Evolutionary conservation across 768 basidiomycete species (phyloP), one percentile per base, ranked within the genome.

Genomic region (Trametes meyenii): DNA sequence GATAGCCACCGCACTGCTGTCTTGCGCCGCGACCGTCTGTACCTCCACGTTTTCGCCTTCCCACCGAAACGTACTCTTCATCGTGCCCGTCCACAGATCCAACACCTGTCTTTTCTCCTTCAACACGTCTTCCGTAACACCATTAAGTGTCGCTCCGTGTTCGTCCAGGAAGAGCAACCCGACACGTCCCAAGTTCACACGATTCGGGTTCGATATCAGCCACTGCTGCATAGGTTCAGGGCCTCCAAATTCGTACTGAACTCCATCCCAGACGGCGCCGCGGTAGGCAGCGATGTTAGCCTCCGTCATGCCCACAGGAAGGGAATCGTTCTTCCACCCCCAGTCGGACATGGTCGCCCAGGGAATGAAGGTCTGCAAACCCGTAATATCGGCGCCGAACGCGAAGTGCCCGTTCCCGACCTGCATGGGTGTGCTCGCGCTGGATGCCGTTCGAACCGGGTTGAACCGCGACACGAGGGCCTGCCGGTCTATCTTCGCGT

Each of bases 361-460:
- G 5, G 83, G 83, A 36, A 76, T 75, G 71, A 85, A 79, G 0
- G 84, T 85, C 69, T 86, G 85, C 16, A 86, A 76, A 12, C 83
- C 82, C 0, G 84, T 84, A 21, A 85, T 71, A 69, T 85, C 85
- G 8, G 81, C 79, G 21, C 82, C 83, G 62, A 86, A 85, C 17
- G 83, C 84, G 62, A 86, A 85, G 69, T 84, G 81, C 16, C 85
- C 84, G 69, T 85, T 86, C 14, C 85, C 85, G 51, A 85, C 75
- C 70, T 85, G 85, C 76, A 85, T 79, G 5, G 84, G 84, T 13
- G 83, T 84, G 36, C 71, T 73, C 23, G 66, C 49, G 65, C 72
- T 78, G 10, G 82, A 82, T 8, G 78, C 78, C 70, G 76, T 79
- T 14, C 83, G 79, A 5, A 71, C 73, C 1, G 83, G 84, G 70